phyloP scores from a whole-genome alignment of 1,284 basidiomycete genomes.

The Papiliotrema flavescens region DNA sequence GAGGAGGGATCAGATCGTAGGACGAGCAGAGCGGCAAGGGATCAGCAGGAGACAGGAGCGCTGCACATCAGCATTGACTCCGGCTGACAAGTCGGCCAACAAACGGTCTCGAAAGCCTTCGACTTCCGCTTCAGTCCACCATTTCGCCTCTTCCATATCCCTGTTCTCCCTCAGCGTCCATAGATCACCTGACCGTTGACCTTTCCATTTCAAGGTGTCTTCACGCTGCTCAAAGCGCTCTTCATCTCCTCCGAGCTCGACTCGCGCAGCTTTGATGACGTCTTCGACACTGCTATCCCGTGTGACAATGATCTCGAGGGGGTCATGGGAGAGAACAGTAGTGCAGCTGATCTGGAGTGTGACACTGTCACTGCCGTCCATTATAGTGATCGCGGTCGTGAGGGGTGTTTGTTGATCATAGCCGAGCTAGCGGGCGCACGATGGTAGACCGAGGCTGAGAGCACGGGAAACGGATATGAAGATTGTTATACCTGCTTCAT shows the following conservation, averaged over 20 bases:
- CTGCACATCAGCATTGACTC: neutral
- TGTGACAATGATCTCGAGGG: neutral
- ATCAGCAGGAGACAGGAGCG: neutral
- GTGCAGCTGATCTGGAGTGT: neutral
- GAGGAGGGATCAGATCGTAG: neutral
- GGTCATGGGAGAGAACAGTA: neutral
- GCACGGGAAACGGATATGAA: too few species aligned
- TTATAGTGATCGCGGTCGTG: neutral
- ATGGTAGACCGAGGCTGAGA: too few species aligned
- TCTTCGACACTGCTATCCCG: neutral
- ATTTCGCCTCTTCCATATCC: conserved; percentile 11
- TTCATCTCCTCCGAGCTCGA: neutral
- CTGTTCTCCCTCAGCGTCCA: conserved; percentile 18
- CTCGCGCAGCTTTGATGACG: neutral
- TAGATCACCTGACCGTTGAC: neutral
- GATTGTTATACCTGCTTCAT: too few species aligned
- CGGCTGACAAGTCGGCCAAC: neutral
- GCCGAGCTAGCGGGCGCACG: too few species aligned
- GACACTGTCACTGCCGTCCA: neutral
- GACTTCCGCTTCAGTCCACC: conserved; percentile 30
- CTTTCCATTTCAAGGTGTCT: neutral
- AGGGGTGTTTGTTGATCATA: too few species aligned
- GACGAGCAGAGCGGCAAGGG: neutral
- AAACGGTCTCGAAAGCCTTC: conserved; percentile 12
- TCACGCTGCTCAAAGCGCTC: neutral